Evolutionary conservation across 2,329 filamentous ascomycete genomes (phyloP).

Genomic region (Paecilomyces fulvus): DNA sequence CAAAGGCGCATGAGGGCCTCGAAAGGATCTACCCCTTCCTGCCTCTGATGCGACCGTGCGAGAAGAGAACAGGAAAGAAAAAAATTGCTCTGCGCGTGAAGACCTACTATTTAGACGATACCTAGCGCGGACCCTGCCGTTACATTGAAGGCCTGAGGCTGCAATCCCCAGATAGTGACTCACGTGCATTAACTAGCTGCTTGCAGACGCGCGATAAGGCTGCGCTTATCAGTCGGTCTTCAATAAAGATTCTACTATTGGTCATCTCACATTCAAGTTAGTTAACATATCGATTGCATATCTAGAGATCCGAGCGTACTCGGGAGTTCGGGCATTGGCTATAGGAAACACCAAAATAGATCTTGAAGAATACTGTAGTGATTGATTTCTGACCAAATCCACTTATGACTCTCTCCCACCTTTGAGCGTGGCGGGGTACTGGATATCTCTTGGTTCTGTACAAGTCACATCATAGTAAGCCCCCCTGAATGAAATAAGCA

Average conservation of each 20-base stretch:
- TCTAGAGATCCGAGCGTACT: neutral
- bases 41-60: neutral
- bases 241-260: neutral
- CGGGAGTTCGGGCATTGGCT: too few species aligned
- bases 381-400: too few species aligned
- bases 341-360: too few species aligned
- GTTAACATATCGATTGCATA: neutral
- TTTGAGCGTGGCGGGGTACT: neutral
- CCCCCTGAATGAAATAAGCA: too few species aligned
- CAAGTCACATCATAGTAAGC: neutral
- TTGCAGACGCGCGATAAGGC: too few species aligned
- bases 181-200: neutral
- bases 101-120: neutral
- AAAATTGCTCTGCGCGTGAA: neutral
- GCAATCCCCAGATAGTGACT: neutral
- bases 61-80: neutral
- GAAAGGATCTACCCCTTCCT: neutral
- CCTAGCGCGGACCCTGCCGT: neutral
- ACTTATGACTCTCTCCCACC: neutral
- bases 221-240: neutral
- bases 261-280: neutral
- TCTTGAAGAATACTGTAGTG: too few species aligned
- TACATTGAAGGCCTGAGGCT: neutral
- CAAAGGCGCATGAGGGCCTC: neutral
- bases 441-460: neutral